Conservation (phyloP, 148 eudicot species). For the Nepenthes mirabilis region DNA sequence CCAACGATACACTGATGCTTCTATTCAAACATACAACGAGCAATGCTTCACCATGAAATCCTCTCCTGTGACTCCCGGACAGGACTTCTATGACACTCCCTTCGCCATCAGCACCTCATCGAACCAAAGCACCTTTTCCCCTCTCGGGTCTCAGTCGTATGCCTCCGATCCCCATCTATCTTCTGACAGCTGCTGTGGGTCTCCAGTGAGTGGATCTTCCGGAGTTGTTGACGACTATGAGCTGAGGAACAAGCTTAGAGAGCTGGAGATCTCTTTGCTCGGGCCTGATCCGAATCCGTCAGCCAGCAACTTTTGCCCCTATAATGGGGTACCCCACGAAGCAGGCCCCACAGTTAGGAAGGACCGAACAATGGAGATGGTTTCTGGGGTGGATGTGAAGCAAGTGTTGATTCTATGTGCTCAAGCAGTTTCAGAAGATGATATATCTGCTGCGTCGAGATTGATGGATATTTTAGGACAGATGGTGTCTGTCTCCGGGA, state of each 20-base stretch:
- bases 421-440: slow-evolving; percentile 43
- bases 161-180: slow-evolving; percentile 48
- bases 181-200: slow-evolving; percentile 54
- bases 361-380: slow-evolving; percentile 26
- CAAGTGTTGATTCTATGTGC: slow-evolving; percentile 54
- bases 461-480: slow-evolving; percentile 47
- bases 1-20: slow-evolving; percentile 25
- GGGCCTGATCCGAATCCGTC: slow-evolving; percentile 41
- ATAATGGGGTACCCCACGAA: slow-evolving; percentile 15
- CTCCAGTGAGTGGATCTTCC: slow-evolving; percentile 29
- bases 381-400: slow-evolving; percentile 37
- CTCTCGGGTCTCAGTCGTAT: slow-evolving; percentile 61
- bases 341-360: slow-evolving; percentile 13
- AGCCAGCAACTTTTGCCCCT: slow-evolving; percentile 26
- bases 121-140: slow-evolving; percentile 50
- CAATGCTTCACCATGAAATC: slow-evolving; percentile 65
- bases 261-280: slow-evolving; percentile 38
- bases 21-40: slow-evolving; percentile 31
- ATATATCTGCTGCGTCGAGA: slow-evolving; percentile 18
- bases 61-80: slow-evolving; percentile 24
- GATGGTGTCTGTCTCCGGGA: slow-evolving; percentile 67
- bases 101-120: slow-evolving; percentile 43
- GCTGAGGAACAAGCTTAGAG: slow-evolving; percentile 23
- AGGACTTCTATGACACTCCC: slow-evolving; percentile 35
- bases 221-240: slow-evolving; percentile 31